These are phyloP conservation scores for Glycine latifolia DNA, from an alignment of 306 rosid species.

Conservation along the genomic window DNA sequence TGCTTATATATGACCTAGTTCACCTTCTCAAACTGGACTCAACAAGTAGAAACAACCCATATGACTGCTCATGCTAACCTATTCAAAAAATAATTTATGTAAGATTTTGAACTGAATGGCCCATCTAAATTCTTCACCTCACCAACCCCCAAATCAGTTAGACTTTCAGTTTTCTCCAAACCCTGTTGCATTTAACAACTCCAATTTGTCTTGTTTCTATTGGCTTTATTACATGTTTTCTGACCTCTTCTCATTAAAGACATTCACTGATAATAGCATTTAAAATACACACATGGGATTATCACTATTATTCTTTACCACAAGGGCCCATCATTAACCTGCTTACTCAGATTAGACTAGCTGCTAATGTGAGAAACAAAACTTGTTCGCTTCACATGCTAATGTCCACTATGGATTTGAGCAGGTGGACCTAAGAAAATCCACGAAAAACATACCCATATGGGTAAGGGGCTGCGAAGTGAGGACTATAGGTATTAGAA, in stretches of 20 bases:
- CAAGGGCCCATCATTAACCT: no score
- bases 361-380: conserved; percentile 38
- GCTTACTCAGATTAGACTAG: conserved; percentile 5
- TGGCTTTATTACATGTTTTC: conserved; percentile 36
- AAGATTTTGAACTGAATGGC: conserved; percentile 44
- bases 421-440: conserved; percentile 54
- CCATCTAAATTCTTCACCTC: conserved; percentile 48
- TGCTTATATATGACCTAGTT: conserved; percentile 35
- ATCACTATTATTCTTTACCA: conserved; percentile 41
- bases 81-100: conserved; percentile 21
- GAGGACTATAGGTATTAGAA: background rate
- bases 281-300: conserved; percentile 68
- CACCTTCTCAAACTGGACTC: conserved; percentile 31
- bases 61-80: conserved; percentile 50
- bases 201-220: conserved; percentile 49
- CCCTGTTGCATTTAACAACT: conserved; percentile 37
- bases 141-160: conserved; percentile 47
- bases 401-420: conserved; percentile 48
- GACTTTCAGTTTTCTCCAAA: conserved; percentile 33
- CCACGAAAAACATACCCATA: conserved; percentile 15
- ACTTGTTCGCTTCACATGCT: conserved; percentile 61
- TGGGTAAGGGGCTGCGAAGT: background rate
- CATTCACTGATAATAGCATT: conserved; percentile 51
- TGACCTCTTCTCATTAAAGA: conserved; percentile 45
- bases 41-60: conserved; percentile 58